phyloP scores from a whole-genome alignment of 441 rosid species.

The Heliophila coronopifolia region DNA sequence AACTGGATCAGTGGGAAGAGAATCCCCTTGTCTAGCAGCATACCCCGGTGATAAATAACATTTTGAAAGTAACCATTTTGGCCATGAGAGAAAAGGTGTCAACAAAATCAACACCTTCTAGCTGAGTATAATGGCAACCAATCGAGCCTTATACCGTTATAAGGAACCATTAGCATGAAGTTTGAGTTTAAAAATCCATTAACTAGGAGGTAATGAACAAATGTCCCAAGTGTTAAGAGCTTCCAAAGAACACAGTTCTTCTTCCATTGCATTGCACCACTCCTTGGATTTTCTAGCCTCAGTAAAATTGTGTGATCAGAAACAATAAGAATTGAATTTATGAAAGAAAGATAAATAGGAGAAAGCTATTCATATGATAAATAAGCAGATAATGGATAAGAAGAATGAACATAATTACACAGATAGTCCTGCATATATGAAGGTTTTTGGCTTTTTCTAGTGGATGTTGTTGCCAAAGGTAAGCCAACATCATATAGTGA shows the following conservation, averaged over 20 bases:
- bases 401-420: background rate
- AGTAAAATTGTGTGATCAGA: too few species aligned
- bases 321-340: background rate
- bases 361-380: background rate
- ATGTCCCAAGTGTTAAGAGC: too few species aligned
- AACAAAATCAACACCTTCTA: background rate
- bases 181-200: too few species aligned
- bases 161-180: background rate
- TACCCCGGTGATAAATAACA: background rate
- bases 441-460: background rate
- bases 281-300: too few species aligned
- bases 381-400: background rate
- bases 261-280: too few species aligned
- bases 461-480: background rate
- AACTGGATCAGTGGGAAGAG: too few species aligned
- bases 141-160: background rate
- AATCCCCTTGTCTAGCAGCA: background rate
- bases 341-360: background rate
- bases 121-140: background rate
- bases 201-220: too few species aligned
- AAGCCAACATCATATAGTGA: background rate
- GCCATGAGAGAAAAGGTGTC: background rate
- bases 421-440: background rate
- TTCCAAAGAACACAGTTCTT: too few species aligned
- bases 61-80: background rate